Evolutionary conservation across 179 eudicot species (phyloP), one percentile per base, ranked within the genome.

Genomic region (Nepenthes alata): DNA sequence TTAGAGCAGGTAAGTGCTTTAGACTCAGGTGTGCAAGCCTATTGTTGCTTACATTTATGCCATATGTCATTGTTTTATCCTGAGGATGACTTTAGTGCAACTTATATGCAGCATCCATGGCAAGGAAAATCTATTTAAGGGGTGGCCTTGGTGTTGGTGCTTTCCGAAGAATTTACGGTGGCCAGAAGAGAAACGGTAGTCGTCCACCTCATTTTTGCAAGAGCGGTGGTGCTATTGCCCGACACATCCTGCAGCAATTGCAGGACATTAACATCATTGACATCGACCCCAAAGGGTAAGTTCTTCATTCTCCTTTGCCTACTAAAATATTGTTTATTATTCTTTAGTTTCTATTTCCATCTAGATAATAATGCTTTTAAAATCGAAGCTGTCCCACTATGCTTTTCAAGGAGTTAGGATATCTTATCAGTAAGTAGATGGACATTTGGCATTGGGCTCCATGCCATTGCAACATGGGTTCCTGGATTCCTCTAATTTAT

Each of bases 81-180:
- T 10, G 37, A 78, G 25, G 25, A 25, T 25, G 25, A 25, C 25
- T 25, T 25, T 25, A 25, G 25, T 25, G 25, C 25, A 25, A 0
- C 25, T 25, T 25, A 25, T 25, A 25, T 25, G 25, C 25, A 88
- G 95, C 95, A 60, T 88, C 96, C 25, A 88, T 84, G 77, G 96
- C 90, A 57, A 83, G 96, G 77, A 88, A 88, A 54, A 68, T 88
- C 51, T 88, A 88, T 70, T 57, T 84, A 74, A 86, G 96, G 67
- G 86, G 88, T 4, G 95, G 95, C 47, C 62, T 88, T 66, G 96
- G 96, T 15, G 95, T 88, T 53, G 96, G 96, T 67, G 88, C 72
- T 9, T 84, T 88, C 67, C 70, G 76, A 35, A 84, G 95, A 57
- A 84, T 88, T 34, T 88, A 88, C 61, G 96, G 95, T 37, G 96